These are phyloP conservation scores for Maudiozyma serrabonitensis DNA, from an alignment of 805 yeast genomes.

Conservation along the genomic window DNA sequence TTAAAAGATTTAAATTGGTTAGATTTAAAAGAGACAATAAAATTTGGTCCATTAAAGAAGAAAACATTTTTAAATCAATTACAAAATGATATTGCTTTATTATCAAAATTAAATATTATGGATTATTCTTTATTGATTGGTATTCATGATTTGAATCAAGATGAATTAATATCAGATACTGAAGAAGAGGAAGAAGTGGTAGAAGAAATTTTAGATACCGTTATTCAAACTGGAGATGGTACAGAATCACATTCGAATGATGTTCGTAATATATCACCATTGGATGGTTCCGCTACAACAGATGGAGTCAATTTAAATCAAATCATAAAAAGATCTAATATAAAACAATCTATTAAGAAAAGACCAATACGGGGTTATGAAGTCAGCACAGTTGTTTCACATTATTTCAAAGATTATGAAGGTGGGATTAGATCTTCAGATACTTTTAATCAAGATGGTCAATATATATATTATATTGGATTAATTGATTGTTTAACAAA, in stretches of 20 bases:
- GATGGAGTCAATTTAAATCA: too few species aligned
- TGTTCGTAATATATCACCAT: background rate
- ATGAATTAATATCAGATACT: background rate
- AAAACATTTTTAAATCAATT: constrained; percentile 58
- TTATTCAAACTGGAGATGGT: background rate
- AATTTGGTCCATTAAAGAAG: constrained; percentile 65
- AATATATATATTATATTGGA: constrained; percentile 78
- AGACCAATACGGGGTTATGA: background rate
- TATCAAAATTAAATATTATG: constrained; percentile 78
- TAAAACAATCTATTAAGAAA: background rate
- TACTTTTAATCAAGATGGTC: constrained; percentile 38
- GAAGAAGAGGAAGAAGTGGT: background rate
- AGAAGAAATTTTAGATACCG: too few species aligned
- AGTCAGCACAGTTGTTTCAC: constrained; percentile 11
- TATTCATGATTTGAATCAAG: constrained; percentile 51
- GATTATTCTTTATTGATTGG: constrained; percentile 90
- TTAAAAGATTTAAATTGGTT: constrained; percentile 87
- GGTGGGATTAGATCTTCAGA: constrained; percentile 79
- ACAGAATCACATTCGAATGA: background rate
- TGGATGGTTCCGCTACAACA: background rate
- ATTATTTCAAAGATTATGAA: constrained; percentile 61
- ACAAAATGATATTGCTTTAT: constrained; percentile 59
- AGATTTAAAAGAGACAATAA: constrained; percentile 50
- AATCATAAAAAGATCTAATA: background rate
- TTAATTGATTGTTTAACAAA: constrained; percentile 88